These are phyloP conservation scores for Plasmodium coatneyi DNA, from an alignment of 169 alveolate genomes.

Conservation along the genomic window DNA sequence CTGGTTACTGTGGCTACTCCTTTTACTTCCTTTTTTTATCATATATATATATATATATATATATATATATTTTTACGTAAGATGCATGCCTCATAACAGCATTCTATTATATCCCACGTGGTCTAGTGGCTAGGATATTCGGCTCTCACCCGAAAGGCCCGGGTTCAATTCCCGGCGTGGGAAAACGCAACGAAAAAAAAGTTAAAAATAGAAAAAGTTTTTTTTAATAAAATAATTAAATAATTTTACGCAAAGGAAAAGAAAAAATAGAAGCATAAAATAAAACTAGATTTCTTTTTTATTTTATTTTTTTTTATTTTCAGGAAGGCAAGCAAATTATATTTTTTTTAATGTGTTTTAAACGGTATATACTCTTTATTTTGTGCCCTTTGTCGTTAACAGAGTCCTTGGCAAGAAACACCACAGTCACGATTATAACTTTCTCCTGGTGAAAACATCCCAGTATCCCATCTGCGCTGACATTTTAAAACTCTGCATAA, in stretches of 20 bases:
- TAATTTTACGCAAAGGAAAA: background rate
- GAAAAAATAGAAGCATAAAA: background rate
- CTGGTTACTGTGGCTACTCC: background rate
- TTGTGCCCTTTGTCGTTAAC: background rate
- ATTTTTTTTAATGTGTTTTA: too few species aligned
- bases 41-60: background rate
- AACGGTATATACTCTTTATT: background rate
- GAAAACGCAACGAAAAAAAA: background rate
- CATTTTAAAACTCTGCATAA: too few species aligned
- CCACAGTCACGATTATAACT: background rate
- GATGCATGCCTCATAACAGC: background rate
- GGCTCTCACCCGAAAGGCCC: conserved; percentile 79
- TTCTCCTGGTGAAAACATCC: background rate
- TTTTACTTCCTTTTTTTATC: background rate
- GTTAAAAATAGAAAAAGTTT: background rate
- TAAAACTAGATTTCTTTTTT: too few species aligned
- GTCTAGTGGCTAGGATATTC: conserved; percentile 77
- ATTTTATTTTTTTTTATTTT: too few species aligned
- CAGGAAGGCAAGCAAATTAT: background rate
- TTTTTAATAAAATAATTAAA: background rate
- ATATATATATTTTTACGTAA: background rate
- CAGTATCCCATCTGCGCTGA: too few species aligned
- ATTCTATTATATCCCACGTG: conserved; percentile 54
- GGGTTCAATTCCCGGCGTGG: conserved; percentile 78
- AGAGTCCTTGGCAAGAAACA: background rate